phyloP scores from a whole-genome alignment of 164 flowering plant species.

The Macadamia tetraphylla region DNA sequence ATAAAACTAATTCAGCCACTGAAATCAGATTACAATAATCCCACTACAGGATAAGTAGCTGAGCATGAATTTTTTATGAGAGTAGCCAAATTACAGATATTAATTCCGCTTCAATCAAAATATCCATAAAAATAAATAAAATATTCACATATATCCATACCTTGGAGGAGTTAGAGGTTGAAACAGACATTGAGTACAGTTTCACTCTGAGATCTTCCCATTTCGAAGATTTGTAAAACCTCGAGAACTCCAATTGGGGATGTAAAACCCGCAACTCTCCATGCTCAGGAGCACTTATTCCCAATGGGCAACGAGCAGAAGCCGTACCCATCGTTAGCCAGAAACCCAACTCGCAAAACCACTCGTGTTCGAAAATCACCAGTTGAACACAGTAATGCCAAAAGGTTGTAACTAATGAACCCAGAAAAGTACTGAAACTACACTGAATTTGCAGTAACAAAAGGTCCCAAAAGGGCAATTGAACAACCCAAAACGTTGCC shows the following conservation, averaged over 20 bases:
- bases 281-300: constrained; percentile 23
- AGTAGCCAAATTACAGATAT: too few relatives aligned
- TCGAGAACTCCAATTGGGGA: constrained; percentile 23
- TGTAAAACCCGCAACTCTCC: constrained; percentile 18
- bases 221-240: constrained; percentile 21
- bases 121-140: background rate
- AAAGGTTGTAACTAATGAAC: too few relatives aligned
- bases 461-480: too few relatives aligned
- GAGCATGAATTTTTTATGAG: too few relatives aligned
- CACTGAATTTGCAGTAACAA: too few relatives aligned
- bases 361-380: background rate
- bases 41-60: too few relatives aligned
- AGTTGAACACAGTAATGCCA: too few relatives aligned
- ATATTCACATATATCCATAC: constrained; percentile 16
- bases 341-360: constrained; percentile 17
- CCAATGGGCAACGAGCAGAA: constrained; percentile 36
- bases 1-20: too few relatives aligned
- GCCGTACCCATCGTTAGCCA: constrained; percentile 42
- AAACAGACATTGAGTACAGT: constrained; percentile 22
- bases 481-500: too few relatives aligned
- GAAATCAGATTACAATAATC: too few relatives aligned
- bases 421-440: too few relatives aligned
- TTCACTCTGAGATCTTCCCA: constrained; percentile 24
- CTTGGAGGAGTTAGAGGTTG: constrained; percentile 24
- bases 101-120: too few relatives aligned